Evolutionary conservation across 1,284 basidiomycete genomes (phyloP), one percentile per base, ranked within the genome.

Genomic region (Afroboletus lepidellus): DNA sequence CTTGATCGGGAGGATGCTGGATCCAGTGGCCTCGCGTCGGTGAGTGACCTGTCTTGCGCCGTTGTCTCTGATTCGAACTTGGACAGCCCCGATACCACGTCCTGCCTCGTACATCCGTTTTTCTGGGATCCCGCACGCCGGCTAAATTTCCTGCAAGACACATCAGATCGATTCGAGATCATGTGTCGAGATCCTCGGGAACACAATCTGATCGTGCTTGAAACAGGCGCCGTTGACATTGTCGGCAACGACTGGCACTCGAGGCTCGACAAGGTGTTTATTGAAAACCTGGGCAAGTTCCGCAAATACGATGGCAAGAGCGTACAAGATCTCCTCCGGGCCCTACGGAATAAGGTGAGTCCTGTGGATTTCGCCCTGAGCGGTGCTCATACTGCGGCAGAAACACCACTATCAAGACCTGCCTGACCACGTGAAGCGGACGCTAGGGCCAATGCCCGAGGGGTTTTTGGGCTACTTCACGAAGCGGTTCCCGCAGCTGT

Each of bases 361-460:
- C 7, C 33, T 45, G 49, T 5, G 15, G 25, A n/a, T 32, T 23
- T 42, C 48, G 38, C 6, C 15, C 18, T 9, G 32, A 16, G 16
- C 21, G n/a, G 2, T 18, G 8, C 45, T 63, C n/a, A 65, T 15
- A 25, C 23, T 5, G 33, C 48, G 11, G 32, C 64, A 95, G 94
- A 98, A 96, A 89, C 90, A 99, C 62, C 96, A 99, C 69, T 98
- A 97, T 66, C 96, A 98, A 73, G 94, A 96, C 69, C 75, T 98
- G 20, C 94, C 94, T 2, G 90, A 94, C 50, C 85, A 87, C 54
- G 89, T 94, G 37, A 94, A 93, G 68, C 82, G 87, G 51, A 85
- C 90, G 67, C 77, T 98, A 13, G 95, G 95, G 8, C 75, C 87
- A 5, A 85, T 98, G 76, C 96, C 97, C 0, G 87, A 91, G 57